Evolutionary conservation across 2,329 filamentous ascomycete genomes (phyloP).

Genomic region (Fusarium falciforme): DNA sequence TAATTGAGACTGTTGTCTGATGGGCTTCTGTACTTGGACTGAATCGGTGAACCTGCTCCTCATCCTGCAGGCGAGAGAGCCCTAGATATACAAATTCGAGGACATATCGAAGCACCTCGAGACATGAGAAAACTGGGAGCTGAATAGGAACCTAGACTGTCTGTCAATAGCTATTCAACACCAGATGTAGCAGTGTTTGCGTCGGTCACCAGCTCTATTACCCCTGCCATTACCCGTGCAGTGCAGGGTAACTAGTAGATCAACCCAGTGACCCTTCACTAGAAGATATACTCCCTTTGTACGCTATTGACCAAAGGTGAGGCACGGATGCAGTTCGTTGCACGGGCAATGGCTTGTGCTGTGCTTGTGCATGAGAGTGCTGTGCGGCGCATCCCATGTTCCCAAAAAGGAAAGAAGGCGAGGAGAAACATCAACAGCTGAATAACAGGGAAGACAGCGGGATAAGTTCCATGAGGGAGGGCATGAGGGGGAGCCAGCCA

Average conservation of each 20-base stretch:
- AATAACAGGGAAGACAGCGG: conserved; percentile 1
- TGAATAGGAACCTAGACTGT: neutral
- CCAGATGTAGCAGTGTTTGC: neutral
- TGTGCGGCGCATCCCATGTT: neutral
- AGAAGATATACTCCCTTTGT: neutral
- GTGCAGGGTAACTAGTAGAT: neutral
- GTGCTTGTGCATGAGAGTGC: neutral
- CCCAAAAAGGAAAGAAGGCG: conserved; percentile 1
- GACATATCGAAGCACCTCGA: neutral
- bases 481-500: neutral
- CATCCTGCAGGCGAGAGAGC: neutral
- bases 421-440: conserved; percentile 6
- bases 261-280: neutral
- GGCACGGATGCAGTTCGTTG: conserved; percentile 20
- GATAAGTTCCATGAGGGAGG: conserved; percentile 13
- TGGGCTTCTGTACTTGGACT: neutral
- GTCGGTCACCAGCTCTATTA: neutral
- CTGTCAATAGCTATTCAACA: neutral
- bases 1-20: neutral
- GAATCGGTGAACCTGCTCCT: neutral
- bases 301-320: neutral
- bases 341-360: neutral
- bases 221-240: neutral
- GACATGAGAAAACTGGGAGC: neutral
- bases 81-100: neutral